Evolutionary conservation across 1,284 basidiomycete species (phyloP).

Genomic region (Moniliella sp.): DNA sequence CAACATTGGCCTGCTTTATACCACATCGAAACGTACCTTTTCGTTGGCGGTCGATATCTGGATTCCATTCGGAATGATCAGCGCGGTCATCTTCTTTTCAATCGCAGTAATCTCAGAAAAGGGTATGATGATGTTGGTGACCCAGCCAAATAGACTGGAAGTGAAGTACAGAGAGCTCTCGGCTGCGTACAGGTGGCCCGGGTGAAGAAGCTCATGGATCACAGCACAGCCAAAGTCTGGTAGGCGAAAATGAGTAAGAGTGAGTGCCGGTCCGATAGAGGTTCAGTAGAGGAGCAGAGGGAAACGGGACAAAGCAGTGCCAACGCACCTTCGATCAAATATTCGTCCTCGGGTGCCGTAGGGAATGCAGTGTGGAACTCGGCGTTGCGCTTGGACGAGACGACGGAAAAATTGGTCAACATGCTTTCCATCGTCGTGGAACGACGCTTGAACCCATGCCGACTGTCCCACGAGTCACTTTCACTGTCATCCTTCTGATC

Average conservation of each 20-base stretch:
- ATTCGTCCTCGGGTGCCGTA: slow-evolving; percentile 72
- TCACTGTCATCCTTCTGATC: too few relatives aligned
- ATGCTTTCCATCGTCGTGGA: too few relatives aligned
- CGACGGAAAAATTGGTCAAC: slow-evolving; percentile 97
- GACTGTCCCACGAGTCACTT: too few relatives aligned
- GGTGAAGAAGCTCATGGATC: slow-evolving; percentile 83
- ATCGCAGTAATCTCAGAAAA: slow-evolving; percentile 71
- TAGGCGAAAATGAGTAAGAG: background rate
- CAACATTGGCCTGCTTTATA: background rate
- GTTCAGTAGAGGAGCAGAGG: too few relatives aligned
- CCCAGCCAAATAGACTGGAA: slow-evolving; percentile 96
- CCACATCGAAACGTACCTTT: slow-evolving; percentile 27
- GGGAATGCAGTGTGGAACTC: slow-evolving; percentile 86
- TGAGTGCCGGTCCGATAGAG: too few relatives aligned
- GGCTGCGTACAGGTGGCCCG: slow-evolving; percentile 84
- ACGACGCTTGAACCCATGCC: too few relatives aligned
- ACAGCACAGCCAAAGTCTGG: slow-evolving; percentile 46
- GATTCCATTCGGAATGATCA: slow-evolving; percentile 94
- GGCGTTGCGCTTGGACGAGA: slow-evolving; percentile 74
- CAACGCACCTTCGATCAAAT: slow-evolving; percentile 72
- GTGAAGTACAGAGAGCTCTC: slow-evolving; percentile 98
- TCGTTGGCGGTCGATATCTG: slow-evolving; percentile 58
- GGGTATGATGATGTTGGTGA: slow-evolving; percentile 75
- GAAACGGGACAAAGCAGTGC: too few relatives aligned
- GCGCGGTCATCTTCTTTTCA: slow-evolving; percentile 94